A percentile compares a stretch with the other conserved stretches of the same genome.
Conservation (phyloP, 2,329 filamentous ascomycete species). For the Fusarium sp. region DNA sequence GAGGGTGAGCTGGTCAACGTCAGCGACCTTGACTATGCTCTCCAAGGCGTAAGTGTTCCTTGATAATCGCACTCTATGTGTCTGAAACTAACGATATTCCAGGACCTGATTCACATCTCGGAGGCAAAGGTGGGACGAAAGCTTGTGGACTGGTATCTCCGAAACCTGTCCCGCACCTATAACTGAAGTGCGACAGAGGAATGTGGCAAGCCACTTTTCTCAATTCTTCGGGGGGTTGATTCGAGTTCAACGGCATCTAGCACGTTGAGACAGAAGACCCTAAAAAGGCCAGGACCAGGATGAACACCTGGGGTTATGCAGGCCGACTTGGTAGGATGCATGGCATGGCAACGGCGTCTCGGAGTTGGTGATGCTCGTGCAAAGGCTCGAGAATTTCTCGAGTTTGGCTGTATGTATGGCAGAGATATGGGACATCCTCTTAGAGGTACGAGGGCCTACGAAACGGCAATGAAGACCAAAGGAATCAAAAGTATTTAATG, state of each 20-base stretch:
- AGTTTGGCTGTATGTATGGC: slow-evolving; percentile 49
- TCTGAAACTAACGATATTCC: slow-evolving; percentile 22
- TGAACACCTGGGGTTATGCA: slow-evolving; percentile 50
- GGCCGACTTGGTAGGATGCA: slow-evolving; percentile 55
- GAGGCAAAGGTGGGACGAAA: slow-evolving; percentile 98
- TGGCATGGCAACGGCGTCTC: slow-evolving; percentile 60
- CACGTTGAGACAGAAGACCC: slow-evolving; percentile 21
- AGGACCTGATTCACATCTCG: slow-evolving; percentile 98
- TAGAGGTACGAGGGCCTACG: slow-evolving; percentile 43
- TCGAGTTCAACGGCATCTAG: slow-evolving; percentile 24
- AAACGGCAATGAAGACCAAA: slow-evolving; percentile 47
- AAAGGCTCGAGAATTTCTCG: slow-evolving; percentile 51
- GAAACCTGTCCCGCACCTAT: slow-evolving; percentile 96
- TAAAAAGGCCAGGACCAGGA: slow-evolving; percentile 40
- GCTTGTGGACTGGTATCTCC: slow-evolving; percentile 98
- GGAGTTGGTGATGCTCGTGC: slow-evolving; percentile 58
- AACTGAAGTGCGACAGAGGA: slow-evolving; percentile 59
- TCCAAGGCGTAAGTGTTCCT: slow-evolving; percentile 83
- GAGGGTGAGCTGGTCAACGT: slow-evolving; percentile 95
- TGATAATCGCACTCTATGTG: background rate
- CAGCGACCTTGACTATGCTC: slow-evolving; percentile 96
- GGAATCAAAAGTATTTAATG: slow-evolving; percentile 47
- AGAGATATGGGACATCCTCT: slow-evolving; percentile 47
- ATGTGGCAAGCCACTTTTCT: slow-evolving; percentile 47
- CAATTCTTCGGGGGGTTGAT: slow-evolving; percentile 34